These are phyloP conservation scores for Botryotinia narcissicola DNA, from an alignment of 2,329 filamentous ascomycete genomes.

Conservation along the genomic window DNA sequence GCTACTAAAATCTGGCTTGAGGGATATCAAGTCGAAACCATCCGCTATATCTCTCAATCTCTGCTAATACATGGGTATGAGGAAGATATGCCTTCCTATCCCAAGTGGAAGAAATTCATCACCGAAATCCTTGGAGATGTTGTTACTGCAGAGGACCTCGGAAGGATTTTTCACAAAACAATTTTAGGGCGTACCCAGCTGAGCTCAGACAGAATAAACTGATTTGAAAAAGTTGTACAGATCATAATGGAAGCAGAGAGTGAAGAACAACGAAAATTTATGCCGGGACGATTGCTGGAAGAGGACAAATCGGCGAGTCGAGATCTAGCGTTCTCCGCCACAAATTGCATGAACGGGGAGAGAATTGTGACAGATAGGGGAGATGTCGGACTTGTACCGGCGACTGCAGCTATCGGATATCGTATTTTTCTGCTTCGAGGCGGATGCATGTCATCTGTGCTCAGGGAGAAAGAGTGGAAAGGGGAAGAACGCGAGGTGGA, in stretches of 20 bases:
- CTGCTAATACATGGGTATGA: no score
- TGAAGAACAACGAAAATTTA: no score
- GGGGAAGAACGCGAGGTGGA: background rate
- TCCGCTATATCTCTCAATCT: no score
- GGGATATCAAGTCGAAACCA: no score
- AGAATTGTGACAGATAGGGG: background rate
- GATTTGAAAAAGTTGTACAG: no score
- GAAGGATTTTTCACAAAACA: background rate
- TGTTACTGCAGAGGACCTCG: background rate
- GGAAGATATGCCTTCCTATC: no score
- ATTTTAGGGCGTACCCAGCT: no score
- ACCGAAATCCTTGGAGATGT: no score
- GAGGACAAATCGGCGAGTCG: no score
- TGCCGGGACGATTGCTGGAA: no score
- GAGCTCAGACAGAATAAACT: no score
- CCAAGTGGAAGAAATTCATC: no score
- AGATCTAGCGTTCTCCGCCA: background rate
- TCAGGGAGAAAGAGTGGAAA: background rate
- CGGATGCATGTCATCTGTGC: background rate
- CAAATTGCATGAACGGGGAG: background rate
- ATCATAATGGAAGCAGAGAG: background rate
- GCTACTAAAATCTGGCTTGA: background rate
- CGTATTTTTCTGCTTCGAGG: background rate
- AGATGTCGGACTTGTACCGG: background rate
- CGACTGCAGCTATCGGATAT: background rate